Percentiles rank a stretch among this genome's conserved stretches.
phyloP scores from a whole-genome alignment of 495 filamentous ascomycete species.

The Penicillium samsonianum region DNA sequence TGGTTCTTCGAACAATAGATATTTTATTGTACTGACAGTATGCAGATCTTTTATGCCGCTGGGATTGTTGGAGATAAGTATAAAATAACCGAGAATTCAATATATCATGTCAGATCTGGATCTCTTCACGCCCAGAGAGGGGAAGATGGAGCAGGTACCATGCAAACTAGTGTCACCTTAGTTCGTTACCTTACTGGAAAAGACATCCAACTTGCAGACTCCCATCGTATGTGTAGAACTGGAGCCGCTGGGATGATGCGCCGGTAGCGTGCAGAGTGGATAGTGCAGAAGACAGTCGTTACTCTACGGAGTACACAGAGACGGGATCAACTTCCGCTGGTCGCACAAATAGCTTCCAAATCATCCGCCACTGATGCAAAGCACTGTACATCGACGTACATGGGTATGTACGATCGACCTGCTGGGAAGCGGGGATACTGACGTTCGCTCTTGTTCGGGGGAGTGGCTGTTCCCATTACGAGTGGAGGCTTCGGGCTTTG shows the following conservation, averaged over 20 bases:
- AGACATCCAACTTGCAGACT: not conserved
- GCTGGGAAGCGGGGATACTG: not conserved
- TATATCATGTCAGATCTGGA: not conserved
- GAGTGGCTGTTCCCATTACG: not conserved
- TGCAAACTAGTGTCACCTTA: not conserved
- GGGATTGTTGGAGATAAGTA: not conserved
- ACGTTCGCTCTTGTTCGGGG: not conserved
- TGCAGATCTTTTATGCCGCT: not conserved
- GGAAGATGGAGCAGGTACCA: slow-evolving; percentile 5
- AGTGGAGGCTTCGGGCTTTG: not conserved
- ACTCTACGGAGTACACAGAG: not conserved
- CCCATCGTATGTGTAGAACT: not conserved
- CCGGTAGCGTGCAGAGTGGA: slow-evolving; percentile 8
- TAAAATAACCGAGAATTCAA: not conserved
- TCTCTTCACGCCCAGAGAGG: not conserved
- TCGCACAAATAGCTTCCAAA: not conserved
- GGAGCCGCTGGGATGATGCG: not conserved
- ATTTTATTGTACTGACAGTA: not conserved
- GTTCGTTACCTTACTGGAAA: not conserved
- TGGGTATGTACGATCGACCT: not conserved
- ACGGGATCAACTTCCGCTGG: not conserved
- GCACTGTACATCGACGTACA: not conserved
- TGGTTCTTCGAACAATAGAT: not conserved
- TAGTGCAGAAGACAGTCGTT: not conserved
- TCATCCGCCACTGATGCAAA: not conserved